Base-by-base conservation (phyloP, 169 alveolate genomes). In the Eimeria nieschulzi region DNA sequence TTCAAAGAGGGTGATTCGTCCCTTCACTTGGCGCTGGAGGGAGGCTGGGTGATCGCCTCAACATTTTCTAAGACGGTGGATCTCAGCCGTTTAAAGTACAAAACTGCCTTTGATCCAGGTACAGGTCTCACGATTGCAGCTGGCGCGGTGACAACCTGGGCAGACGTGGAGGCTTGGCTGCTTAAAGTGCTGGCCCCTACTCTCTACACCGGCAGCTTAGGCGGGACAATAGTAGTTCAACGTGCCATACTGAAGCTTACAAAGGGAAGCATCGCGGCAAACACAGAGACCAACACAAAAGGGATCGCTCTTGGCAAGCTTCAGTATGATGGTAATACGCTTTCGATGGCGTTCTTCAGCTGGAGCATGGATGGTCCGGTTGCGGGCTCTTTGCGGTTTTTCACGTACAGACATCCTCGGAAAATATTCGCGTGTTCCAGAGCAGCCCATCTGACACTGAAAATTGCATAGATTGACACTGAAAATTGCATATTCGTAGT, bases 131-230 rank as follows among this genome's bases (percentile, higher is more conserved):
- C 90, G 21, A 82, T 82, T n/a, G 90, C 90, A 51, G 90, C 90
- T 33, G 90, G 90, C 15, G 90, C 90, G 54, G 53, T 82, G 63
- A 82, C 78, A 61, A 82, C 66, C 64, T 82, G 90, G 90, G 90
- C 78, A 12, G 90, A 82, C 23, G 90, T 82, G 9, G 90, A 82
- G 78, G 90, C 90, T 63, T 82, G 90, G 90, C 90, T 82, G 21
- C 90, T 82, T 61, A 82, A 82, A 63, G 90, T 82, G 21, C 59
- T 82, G n/a, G 90, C 90, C 21, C 90, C 90, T 53, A 82, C 90
- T 10, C 90, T 82, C 15, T 82, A 23, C 54, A 82, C 90, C 55
- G 90, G 90, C 5, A 82, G 78, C 78, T 61, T 82, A 76, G 90
- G 90, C 26, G 90, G 90, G 7, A 25, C 79, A 13, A 39, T 82